Evolutionary conservation across 345 rosid genomes (phyloP).

Genomic region (Pugionium cornutum): DNA sequence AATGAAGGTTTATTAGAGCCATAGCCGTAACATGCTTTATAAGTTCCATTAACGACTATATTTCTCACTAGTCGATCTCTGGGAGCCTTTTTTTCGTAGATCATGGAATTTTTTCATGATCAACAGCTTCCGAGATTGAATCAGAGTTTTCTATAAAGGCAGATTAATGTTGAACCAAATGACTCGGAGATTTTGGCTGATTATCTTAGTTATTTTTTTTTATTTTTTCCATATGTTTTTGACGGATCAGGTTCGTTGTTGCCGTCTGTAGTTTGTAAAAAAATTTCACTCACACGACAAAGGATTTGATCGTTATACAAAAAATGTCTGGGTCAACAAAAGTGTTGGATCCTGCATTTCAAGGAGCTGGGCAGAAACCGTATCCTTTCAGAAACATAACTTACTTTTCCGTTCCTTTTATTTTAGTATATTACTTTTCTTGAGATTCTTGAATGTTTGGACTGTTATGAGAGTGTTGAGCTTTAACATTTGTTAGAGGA

Average conservation of each 20-base stretch:
- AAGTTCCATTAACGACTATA: not conserved
- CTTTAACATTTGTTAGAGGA: conserved; percentile 72
- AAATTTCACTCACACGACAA: not conserved
- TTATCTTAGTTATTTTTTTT: not conserved
- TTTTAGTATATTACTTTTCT: not conserved
- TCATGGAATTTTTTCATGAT: conserved; percentile 14
- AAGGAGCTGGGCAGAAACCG: conserved; percentile 92
- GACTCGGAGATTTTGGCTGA: not conserved
- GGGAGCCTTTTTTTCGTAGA: not conserved
- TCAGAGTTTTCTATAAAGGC: not conserved
- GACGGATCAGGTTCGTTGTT: conserved; percentile 13
- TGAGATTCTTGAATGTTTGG: conserved; percentile 23
- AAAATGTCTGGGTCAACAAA: conserved; percentile 75
- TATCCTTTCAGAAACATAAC: conserved; percentile 52
- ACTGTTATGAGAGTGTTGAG: conserved; percentile 33
- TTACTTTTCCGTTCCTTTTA: conserved; percentile 5
- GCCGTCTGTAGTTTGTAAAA: not conserved
- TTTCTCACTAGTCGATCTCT: not conserved
- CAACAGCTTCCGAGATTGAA: conserved; percentile 12
- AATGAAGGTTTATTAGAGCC: not conserved
- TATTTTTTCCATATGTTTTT: not conserved
- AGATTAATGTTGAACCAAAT: conserved; percentile 3
- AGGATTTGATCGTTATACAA: not conserved
- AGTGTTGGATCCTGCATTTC: conserved; percentile 91
- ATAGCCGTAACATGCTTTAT: not conserved